These are phyloP conservation scores for Eucalyptus melliodora DNA, from an alignment of 345 rosid genomes.

Conservation along the genomic window DNA sequence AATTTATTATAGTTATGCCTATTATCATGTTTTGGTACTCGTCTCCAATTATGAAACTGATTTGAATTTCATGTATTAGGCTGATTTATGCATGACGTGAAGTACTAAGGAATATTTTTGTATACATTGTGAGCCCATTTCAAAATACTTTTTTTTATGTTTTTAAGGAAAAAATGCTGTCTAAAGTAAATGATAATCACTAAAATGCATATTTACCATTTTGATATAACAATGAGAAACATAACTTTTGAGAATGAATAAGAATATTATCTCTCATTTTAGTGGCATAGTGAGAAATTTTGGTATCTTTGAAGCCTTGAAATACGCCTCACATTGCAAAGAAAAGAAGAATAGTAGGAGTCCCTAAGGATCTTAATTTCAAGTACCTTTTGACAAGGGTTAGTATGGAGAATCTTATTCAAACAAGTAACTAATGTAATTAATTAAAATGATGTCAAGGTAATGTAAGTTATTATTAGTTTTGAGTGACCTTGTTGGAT, in stretches of 20 bases:
- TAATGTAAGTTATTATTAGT: background rate
- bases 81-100: background rate
- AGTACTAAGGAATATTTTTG: background rate
- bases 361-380: constrained; percentile 49
- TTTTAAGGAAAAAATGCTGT: too few relatives aligned
- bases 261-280: background rate
- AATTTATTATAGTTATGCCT: background rate
- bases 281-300: background rate
- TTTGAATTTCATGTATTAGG: background rate
- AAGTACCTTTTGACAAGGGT: constrained; percentile 57
- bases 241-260: background rate
- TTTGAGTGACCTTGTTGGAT: background rate
- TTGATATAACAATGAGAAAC: background rate
- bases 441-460: background rate
- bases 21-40: background rate
- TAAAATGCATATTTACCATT: background rate
- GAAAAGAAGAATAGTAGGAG: background rate
- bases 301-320: background rate
- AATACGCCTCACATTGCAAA: background rate
- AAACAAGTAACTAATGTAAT: background rate
- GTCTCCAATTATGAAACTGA: background rate
- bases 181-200: background rate
- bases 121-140: background rate
- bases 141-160: background rate
- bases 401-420: constrained; percentile 49